These are phyloP conservation scores for Lunularia cruciata DNA, from an alignment of 225 moss, liverwort and hornwort genomes.

Conservation along the genomic window DNA sequence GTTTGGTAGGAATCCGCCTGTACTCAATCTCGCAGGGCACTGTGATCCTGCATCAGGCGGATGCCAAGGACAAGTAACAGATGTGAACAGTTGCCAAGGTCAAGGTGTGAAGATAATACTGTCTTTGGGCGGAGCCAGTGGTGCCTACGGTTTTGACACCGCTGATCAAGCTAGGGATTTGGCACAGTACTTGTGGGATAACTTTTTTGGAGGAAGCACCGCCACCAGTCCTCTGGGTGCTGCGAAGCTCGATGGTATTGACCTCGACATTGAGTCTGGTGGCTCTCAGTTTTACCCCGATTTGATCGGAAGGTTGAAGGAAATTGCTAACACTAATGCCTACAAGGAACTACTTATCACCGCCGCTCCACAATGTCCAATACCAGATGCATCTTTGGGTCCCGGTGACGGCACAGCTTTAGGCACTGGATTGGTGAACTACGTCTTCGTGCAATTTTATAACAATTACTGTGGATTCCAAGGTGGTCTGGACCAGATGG, in stretches of 20 bases:
- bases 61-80: conserved; percentile 3
- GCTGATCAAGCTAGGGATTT: not conserved
- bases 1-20: conserved; percentile 3
- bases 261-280: conserved; percentile 11
- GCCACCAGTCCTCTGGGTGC: conserved; percentile 14
- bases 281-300: conserved; percentile 17
- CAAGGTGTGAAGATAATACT: conserved; percentile 2
- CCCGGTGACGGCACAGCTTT: conserved; percentile 5
- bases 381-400: conserved; percentile 15
- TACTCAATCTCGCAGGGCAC: conserved; percentile 14
- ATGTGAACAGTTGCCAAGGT: conserved; percentile 7
- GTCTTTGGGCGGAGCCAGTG: conserved; percentile 8
- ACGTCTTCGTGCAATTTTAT: conserved; percentile 16
- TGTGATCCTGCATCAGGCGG: conserved; percentile 2
- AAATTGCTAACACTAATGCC: not conserved
- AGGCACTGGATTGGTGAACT: conserved; percentile 1
- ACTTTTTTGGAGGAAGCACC: conserved; percentile 16
- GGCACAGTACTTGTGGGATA: conserved; percentile 26
- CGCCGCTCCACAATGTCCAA: conserved; percentile 19
- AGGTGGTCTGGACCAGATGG: conserved; percentile 14
- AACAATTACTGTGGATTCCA: conserved; percentile 7
- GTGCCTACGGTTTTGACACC: conserved; percentile 9
- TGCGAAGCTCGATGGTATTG: conserved; percentile 21
- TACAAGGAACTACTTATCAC: conserved; percentile 15
- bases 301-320: conserved; percentile 4